phyloP scores from a whole-genome alignment of 2,329 filamentous ascomycete species.

The Talaromyces sp. region DNA sequence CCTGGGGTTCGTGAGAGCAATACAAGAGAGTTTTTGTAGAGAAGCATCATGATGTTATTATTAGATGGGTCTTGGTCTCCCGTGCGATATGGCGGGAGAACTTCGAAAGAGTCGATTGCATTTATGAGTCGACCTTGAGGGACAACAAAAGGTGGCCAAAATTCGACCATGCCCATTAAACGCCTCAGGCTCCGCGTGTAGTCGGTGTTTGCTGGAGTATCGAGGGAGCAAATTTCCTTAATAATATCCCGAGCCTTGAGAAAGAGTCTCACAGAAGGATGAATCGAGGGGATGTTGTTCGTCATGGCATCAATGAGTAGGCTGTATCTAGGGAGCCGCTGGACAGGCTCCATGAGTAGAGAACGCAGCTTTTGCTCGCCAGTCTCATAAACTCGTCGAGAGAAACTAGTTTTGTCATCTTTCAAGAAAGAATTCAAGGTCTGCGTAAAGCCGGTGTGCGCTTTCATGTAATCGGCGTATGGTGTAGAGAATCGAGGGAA shows the following conservation, averaged over 20 bases:
- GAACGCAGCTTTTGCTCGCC: conserved; percentile 90
- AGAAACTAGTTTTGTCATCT: conserved; percentile 75
- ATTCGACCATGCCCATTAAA: conserved; percentile 69
- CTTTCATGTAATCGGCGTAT: conserved; percentile 88
- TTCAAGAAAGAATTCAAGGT: conserved; percentile 72
- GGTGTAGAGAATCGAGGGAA: conserved; percentile 87
- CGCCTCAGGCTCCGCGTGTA: conserved; percentile 70
- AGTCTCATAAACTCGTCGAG: conserved; percentile 70
- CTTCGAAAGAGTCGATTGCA: conserved; percentile 73
- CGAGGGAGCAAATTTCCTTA: conserved; percentile 92
- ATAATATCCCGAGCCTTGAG: conserved; percentile 89
- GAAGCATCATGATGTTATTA: conserved; percentile 63
- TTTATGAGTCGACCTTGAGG: conserved; percentile 74
- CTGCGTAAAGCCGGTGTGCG: conserved; percentile 80
- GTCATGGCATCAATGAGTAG: conserved; percentile 95
- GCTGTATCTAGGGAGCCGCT: conserved; percentile 88
- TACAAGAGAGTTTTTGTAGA: conserved; percentile 79
- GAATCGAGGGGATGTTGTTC: conserved; percentile 74
- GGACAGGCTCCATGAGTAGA: conserved; percentile 90
- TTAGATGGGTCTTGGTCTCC: conserved; percentile 40
- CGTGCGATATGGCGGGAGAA: conserved; percentile 65
- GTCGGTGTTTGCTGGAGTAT: conserved; percentile 60
- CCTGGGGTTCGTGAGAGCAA: conserved; percentile 66
- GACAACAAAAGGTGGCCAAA: conserved; percentile 68
- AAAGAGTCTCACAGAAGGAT: conserved; percentile 76